A percentile compares a stretch with the other conserved stretches of the same genome.
phyloP scores from a whole-genome alignment of 1,139 yeast genomes.

The Yamadazyma conglobata region DNA sequence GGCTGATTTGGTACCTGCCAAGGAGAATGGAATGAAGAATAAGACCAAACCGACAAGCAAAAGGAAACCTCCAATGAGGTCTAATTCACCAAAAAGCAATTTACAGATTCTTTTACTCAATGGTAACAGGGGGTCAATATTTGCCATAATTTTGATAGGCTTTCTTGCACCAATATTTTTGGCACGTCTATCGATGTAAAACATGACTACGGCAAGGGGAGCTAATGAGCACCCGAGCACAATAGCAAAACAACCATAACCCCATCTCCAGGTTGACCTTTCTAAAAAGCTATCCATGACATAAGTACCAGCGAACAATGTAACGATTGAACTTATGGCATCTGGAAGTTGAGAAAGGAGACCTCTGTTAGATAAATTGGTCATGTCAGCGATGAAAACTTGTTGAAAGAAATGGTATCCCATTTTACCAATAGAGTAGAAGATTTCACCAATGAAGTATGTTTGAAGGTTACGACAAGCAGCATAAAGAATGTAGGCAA shows the following conservation, averaged over 20 bases:
- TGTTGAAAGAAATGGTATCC: conserved; percentile 12
- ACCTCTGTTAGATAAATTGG: conserved; percentile 33
- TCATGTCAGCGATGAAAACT: conserved; percentile 26
- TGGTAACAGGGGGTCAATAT: conserved; percentile 4
- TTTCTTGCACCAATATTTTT: conserved; percentile 10
- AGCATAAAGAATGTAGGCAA: conserved; percentile 28
- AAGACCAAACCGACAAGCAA: conserved; percentile 25
- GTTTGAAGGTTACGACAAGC: conserved; percentile 24
- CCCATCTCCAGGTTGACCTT: conserved; percentile 35
- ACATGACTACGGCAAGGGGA: conserved; percentile 25
- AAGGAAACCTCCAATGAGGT: conserved; percentile 27
- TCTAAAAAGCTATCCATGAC: conserved; percentile 22
- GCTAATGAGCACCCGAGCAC: conserved; percentile 25
- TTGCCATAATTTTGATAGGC: conserved; percentile 6
- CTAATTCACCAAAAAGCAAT: conserved; percentile 24
- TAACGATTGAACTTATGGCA: conserved; percentile 19
- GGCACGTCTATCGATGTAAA: conserved; percentile 23
- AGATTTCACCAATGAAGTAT: conserved; percentile 27
- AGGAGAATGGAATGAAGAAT: conserved; percentile 31
- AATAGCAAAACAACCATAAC: conserved; percentile 36
- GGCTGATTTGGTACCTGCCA: conserved; percentile 17
- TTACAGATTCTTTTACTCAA: conserved; percentile 10
- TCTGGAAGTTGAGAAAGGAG: conserved; percentile 29
- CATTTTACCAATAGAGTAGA: conserved; percentile 26
- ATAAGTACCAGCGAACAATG: conserved; percentile 26